Evolutionary conservation across 352 stramenopile genomes (phyloP), one percentile per base, ranked within the genome.

Genomic region (Phytopythium sindhum): DNA sequence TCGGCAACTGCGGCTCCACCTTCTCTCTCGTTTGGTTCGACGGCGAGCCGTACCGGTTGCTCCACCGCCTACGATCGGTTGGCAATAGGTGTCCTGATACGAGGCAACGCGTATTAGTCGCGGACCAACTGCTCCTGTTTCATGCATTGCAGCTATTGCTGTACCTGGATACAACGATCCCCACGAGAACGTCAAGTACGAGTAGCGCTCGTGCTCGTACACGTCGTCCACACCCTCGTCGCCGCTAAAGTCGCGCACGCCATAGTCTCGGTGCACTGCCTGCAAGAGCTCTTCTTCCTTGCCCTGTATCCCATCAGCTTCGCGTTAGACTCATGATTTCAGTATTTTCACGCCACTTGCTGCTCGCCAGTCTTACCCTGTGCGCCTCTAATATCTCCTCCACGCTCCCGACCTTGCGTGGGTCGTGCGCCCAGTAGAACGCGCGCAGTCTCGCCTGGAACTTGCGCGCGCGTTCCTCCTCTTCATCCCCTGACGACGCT

Each of bases 161-260:
- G 4, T 14, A 84, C 75, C 78, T 19, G 84, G 84, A 41, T 80
- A 89, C 17, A 78, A 83, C 11, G 79, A 84, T 2, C 84, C 82
- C 75, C 79, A 91, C 31, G 81, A 89, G 57, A 90, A 90, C 35
- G 77, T 88, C 41, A 91, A 59, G 33, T 89, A 91, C 53, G 84
- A 91, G 67, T 91, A 93, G n/a, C 84, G 76, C 61, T 91, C 75
- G 59, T 93, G 81, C 64, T 93, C 84, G 67, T 91, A 93, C 28
- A 90, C 66, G 42, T 90, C 84, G 65, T 93, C 84, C 9, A 91
- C 68, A 3, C 80, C 81, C 35, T 75, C 66, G 62, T 93, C 80
- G 10, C 80, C 81, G 47, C 76, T 74, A 51, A 91, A 87, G 62
- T 93, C 84, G 15, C 84, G 82, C 48, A 86, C 84, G 26, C 79